phyloP scores from a whole-genome alignment of 495 filamentous ascomycete species.

The Talaromyces nanjingensis region DNA sequence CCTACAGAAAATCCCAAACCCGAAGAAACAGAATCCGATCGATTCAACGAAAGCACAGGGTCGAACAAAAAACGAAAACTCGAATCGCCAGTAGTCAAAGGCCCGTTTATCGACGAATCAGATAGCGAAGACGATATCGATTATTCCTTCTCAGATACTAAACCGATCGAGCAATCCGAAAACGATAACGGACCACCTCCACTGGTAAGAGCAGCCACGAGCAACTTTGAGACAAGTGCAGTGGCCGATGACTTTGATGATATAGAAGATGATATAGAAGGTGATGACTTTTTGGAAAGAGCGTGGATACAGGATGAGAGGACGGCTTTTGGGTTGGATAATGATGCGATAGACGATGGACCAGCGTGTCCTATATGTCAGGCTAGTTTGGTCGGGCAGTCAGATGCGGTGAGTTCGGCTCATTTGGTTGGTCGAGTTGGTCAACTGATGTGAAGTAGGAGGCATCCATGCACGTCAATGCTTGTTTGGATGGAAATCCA shows the following conservation, averaged over 20 bases:
- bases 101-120: constrained; percentile 62
- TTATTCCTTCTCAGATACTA: not conserved
- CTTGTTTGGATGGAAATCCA: constrained; percentile 79
- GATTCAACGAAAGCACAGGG: constrained; percentile 23
- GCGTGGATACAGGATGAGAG: constrained; percentile 21
- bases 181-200: constrained; percentile 20
- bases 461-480: constrained; percentile 72
- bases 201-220: constrained; percentile 53
- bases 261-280: constrained; percentile 45
- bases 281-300: constrained; percentile 37
- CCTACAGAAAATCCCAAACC: constrained; percentile 11
- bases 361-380: constrained; percentile 70
- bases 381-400: constrained; percentile 50
- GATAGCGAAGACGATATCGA: constrained; percentile 48
- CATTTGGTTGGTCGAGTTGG: not conserved
- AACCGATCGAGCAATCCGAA: not conserved
- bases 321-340: constrained; percentile 17
- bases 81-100: constrained; percentile 20
- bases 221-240: constrained; percentile 31
- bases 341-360: constrained; percentile 15
- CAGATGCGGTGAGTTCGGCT: constrained; percentile 40
- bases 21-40: constrained; percentile 12
- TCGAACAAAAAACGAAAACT: constrained; percentile 35
- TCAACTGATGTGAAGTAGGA: constrained; percentile 32
- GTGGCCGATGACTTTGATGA: constrained; percentile 56